Conservation (phyloP, 2,329 filamentous ascomycete species). For the Zasmidium cellare region DNA sequence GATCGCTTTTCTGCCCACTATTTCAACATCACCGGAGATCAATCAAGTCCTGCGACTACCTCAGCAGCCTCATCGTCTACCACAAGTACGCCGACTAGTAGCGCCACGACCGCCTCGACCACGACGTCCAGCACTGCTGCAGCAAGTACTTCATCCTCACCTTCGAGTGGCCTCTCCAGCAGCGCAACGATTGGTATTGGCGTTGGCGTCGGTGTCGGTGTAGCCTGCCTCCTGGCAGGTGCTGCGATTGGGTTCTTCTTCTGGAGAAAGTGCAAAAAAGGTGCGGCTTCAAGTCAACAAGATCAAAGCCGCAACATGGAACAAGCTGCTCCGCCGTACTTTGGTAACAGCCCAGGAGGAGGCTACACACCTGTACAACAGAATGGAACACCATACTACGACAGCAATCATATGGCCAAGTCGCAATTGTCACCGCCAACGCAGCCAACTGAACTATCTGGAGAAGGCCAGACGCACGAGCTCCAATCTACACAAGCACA, state of each 20-base stretch:
- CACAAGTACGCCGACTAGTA: not conserved
- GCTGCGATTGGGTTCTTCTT: not conserved
- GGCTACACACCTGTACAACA: not conserved
- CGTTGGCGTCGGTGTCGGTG: not conserved
- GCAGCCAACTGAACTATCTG: not conserved
- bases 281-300: not conserved
- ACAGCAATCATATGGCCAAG: not conserved
- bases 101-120: not conserved
- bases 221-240: not conserved
- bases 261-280: not conserved
- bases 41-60: not conserved
- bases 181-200: not conserved
- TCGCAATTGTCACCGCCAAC: not conserved
- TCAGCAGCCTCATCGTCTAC: not conserved
- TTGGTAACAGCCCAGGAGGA: not conserved
- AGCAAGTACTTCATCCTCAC: not conserved
- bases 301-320: not conserved
- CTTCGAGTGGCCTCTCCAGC: not conserved
- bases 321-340: not conserved
- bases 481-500: not conserved
- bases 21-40: constrained; percentile 2
- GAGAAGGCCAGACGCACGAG: not conserved
- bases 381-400: not conserved
- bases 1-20: not conserved
- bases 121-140: not conserved